phyloP scores from a whole-genome alignment of 306 rosid genomes.

The Echinosophora koreensis region DNA sequence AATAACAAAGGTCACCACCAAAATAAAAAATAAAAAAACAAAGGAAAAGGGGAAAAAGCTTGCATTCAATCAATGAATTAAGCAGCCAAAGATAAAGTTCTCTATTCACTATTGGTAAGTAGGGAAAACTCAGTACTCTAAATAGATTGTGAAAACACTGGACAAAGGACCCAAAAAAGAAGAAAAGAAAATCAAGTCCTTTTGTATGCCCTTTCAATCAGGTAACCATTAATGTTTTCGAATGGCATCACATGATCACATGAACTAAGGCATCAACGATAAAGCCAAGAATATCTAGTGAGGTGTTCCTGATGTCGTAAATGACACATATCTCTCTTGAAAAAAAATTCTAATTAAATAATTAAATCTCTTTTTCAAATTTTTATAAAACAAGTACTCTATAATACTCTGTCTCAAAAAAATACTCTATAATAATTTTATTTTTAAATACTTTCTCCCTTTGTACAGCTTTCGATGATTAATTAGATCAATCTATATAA shows the following conservation, averaged over 20 bases:
- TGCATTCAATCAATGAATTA: background rate
- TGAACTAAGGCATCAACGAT: constrained; percentile 33
- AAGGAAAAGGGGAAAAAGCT: background rate
- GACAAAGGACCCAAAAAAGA: no score
- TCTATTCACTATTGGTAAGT: no score
- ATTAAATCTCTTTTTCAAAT: background rate
- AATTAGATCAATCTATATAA: no score
- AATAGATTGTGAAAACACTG: no score
- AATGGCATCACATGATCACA: constrained; percentile 25
- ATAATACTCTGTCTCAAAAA: no score
- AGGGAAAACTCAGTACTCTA: no score
- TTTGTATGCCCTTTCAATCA: background rate
- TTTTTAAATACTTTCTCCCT: background rate
- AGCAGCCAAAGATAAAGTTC: no score
- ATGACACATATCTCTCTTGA: background rate
- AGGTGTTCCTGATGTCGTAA: constrained; percentile 28
- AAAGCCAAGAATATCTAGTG: constrained; percentile 42
- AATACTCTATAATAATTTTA: background rate
- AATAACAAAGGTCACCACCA: no score
- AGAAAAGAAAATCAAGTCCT: no score
- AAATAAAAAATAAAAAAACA: no score
- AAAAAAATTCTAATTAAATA: background rate
- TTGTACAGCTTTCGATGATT: background rate
- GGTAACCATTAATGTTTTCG: constrained; percentile 22
- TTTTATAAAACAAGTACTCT: background rate